phyloP scores from a whole-genome alignment of 768 basidiomycete genomes.

The Kwoniella mangroviensis region DNA sequence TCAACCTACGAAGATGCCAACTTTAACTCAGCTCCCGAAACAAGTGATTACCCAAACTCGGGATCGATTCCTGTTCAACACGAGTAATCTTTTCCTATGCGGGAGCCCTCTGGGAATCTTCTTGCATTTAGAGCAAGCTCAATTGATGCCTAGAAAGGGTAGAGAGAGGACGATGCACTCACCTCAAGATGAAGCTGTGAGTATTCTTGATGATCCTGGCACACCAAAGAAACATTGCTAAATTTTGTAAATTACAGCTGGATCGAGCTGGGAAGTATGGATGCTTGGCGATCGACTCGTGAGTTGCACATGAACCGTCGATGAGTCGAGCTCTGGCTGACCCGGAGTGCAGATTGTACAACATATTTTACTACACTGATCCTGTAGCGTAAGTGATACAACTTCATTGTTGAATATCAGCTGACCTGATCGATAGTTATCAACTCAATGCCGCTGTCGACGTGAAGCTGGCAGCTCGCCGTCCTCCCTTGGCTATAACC shows the following conservation, averaged over 20 bases:
- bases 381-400: constrained; percentile 57
- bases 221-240: not conserved
- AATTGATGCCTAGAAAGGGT: constrained; percentile 61
- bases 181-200: constrained; percentile 60
- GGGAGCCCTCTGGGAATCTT: constrained; percentile 61
- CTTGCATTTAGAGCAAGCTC: constrained; percentile 61
- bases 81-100: constrained; percentile 58
- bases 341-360: constrained; percentile 57
- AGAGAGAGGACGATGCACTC: constrained; percentile 60
- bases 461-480: constrained; percentile 42
- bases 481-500: constrained; percentile 53
- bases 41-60: constrained; percentile 49
- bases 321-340: constrained; percentile 13
- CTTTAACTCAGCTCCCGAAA: constrained; percentile 56
- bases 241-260: constrained; percentile 42
- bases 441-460: constrained; percentile 61
- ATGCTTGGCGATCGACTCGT: constrained; percentile 60
- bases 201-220: constrained; percentile 10
- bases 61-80: constrained; percentile 59
- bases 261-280: constrained; percentile 61
- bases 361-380: constrained; percentile 61
- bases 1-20: constrained; percentile 60
- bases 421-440: constrained; percentile 47
- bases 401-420: not conserved
- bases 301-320: constrained; percentile 26